Conservation (phyloP, 1,139 yeast species). For the Taphrina confusa region DNA sequence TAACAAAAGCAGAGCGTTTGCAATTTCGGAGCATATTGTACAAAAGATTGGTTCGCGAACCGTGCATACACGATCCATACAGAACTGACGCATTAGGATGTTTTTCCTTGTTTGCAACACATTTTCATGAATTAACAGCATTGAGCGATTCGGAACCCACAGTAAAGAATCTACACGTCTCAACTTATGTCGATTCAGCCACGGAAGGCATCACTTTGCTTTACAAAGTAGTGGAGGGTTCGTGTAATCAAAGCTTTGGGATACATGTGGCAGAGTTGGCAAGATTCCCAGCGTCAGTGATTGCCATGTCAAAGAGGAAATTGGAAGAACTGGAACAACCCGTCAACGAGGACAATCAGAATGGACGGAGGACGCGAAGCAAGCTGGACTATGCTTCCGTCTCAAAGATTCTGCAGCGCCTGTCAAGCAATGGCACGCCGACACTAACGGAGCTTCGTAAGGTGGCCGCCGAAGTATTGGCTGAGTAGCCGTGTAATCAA, state of each 20-base stretch:
- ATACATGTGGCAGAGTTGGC: constrained; percentile 96
- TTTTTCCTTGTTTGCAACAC: constrained; percentile 90
- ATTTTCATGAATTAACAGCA: constrained; percentile 90
- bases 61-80: background rate
- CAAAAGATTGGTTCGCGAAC: constrained; percentile 51
- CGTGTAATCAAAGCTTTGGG: constrained; percentile 93
- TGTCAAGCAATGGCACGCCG: background rate
- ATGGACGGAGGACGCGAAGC: background rate
- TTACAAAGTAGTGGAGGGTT: constrained; percentile 88
- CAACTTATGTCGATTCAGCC: constrained; percentile 69
- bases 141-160: constrained; percentile 61
- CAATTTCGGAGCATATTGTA: constrained; percentile 84
- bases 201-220: constrained; percentile 63
- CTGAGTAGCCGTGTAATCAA: no score
- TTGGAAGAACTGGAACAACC: constrained; percentile 73
- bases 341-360: background rate
- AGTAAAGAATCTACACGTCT: constrained; percentile 83
- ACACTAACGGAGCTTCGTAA: background rate
- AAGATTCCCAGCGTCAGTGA: constrained; percentile 82
- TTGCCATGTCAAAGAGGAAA: constrained; percentile 91
- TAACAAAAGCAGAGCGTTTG: constrained; percentile 65
- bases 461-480: constrained; percentile 7
- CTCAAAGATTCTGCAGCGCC: constrained; percentile 1
- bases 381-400: constrained; percentile 6
- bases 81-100: constrained; percentile 49